Evolutionary conservation across 331 rosid genomes (phyloP).

Genomic region (Cydonia oblonga): DNA sequence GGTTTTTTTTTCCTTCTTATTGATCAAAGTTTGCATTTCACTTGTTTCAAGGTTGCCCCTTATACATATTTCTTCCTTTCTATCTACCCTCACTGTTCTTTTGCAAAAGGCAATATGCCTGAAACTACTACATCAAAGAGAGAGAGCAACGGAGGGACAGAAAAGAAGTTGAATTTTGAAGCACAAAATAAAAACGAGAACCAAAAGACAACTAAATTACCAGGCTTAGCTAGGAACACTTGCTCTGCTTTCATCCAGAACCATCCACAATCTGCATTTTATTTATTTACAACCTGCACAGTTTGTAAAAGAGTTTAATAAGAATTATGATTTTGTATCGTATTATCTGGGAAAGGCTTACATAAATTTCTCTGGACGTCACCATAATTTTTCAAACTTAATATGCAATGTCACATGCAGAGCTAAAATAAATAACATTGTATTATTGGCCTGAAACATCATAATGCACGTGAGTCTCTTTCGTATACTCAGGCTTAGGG

Average conservation of each 20-base stretch:
- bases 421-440: not conserved
- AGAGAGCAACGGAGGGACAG: conserved; percentile 11
- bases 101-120: conserved; percentile 20
- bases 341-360: not conserved
- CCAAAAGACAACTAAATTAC: conserved; percentile 22
- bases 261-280: conserved; percentile 18
- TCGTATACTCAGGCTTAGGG: not conserved
- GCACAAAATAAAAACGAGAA: not conserved
- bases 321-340: not conserved
- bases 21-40: conserved; percentile 30
- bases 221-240: not conserved
- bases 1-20: conserved; percentile 19
- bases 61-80: conserved; percentile 20
- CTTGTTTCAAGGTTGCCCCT: conserved; percentile 28
- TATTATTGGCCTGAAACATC: too few species aligned
- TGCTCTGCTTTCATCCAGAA: conserved; percentile 6
- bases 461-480: rapidly evolving
- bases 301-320: not conserved
- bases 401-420: not conserved
- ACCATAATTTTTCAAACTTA: too few species aligned
- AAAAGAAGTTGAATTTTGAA: not conserved
- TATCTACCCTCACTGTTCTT: conserved; percentile 30
- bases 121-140: conserved; percentile 21
- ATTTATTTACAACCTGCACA: conserved; percentile 48
- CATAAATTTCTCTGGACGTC: not conserved